Evolutionary conservation across 805 yeast species (phyloP).

Genomic region (Cyberlindnera samutprakarnensis): DNA sequence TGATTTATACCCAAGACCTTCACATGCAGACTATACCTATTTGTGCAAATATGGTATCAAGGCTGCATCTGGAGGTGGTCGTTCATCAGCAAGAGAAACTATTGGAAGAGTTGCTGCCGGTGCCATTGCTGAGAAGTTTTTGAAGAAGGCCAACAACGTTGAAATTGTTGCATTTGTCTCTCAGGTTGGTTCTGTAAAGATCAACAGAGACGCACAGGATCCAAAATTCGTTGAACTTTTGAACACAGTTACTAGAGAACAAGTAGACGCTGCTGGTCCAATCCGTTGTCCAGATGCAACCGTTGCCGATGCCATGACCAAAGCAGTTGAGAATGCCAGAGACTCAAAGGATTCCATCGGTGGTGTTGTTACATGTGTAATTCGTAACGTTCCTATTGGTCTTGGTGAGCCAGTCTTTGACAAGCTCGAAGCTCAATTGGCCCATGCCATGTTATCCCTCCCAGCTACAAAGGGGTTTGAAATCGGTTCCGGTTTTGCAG

Average conservation of each 20-base stretch:
- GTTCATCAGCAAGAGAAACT: constrained; percentile 96
- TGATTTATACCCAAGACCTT: constrained; percentile 93
- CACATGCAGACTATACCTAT: constrained; percentile 96
- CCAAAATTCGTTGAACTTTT: constrained; percentile 60
- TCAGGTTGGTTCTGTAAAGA: constrained; percentile 76
- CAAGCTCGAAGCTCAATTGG: constrained; percentile 88
- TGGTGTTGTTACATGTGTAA: constrained; percentile 95
- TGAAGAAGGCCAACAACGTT: constrained; percentile 66
- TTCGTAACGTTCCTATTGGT: constrained; percentile 91
- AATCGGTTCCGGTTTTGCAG: constrained; percentile 92
- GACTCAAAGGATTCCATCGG: constrained; percentile 91
- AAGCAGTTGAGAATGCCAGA: constrained; percentile 79
- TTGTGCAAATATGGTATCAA: constrained; percentile 84
- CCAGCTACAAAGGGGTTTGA: constrained; percentile 99
- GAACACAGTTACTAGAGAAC: constrained; percentile 75
- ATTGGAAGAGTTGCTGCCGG: constrained; percentile 99
- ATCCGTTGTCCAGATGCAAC: constrained; percentile 85
- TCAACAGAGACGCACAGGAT: constrained; percentile 65
- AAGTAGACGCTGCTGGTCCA: constrained; percentile 83
- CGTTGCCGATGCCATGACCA: constrained; percentile 71
- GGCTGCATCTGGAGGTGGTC: constrained; percentile 95
- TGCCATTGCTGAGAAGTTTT: constrained; percentile 92
- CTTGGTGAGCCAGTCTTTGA: constrained; percentile 97
- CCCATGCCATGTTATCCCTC: constrained; percentile 96
- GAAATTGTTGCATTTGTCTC: constrained; percentile 96